Conservation (phyloP, 805 yeast genomes). For the Candida coquimbonensis region DNA sequence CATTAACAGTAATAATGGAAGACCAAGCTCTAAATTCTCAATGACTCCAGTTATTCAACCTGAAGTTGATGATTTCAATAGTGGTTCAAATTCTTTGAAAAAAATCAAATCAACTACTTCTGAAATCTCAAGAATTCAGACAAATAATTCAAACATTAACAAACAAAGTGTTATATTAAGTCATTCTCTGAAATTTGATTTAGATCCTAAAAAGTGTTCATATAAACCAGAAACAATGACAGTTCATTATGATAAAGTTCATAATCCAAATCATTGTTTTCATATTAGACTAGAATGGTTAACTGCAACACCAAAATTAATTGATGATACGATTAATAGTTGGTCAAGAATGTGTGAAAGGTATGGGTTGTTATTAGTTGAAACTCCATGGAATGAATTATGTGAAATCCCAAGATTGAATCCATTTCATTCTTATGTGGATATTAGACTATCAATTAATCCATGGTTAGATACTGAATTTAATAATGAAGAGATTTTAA, state of each 20-base stretch:
- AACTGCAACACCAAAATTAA: slow-evolving; percentile 76
- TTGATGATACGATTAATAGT: slow-evolving; percentile 68
- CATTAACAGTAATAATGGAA: slow-evolving; percentile 8
- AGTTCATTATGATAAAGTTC: slow-evolving; percentile 87
- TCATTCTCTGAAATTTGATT: slow-evolving; percentile 57
- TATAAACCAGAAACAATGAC: slow-evolving; percentile 70
- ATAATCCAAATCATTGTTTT: slow-evolving; percentile 91
- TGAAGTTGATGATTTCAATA: slow-evolving; percentile 4
- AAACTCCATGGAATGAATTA: slow-evolving; percentile 86
- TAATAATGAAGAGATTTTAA: slow-evolving; percentile 31
- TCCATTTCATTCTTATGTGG: slow-evolving; percentile 85
- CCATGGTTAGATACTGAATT: slow-evolving; percentile 66
- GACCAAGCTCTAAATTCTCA: slow-evolving; percentile 9
- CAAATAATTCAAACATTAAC: neutral
- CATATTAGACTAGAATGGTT: slow-evolving; percentile 92
- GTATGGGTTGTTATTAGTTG: slow-evolving; percentile 75
- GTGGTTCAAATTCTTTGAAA: slow-evolving; percentile 6
- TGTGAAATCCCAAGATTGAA: slow-evolving; percentile 68
- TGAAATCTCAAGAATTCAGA: slow-evolving; percentile 3
- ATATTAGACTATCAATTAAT: slow-evolving; percentile 54
- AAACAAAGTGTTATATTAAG: slow-evolving; percentile 48
- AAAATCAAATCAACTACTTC: slow-evolving; percentile 8
- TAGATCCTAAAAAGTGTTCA: slow-evolving; percentile 68
- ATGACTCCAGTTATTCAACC: slow-evolving; percentile 15
- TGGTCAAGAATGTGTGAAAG: slow-evolving; percentile 83